phyloP scores from a whole-genome alignment of 768 basidiomycete species.

The Mycena crocata region DNA sequence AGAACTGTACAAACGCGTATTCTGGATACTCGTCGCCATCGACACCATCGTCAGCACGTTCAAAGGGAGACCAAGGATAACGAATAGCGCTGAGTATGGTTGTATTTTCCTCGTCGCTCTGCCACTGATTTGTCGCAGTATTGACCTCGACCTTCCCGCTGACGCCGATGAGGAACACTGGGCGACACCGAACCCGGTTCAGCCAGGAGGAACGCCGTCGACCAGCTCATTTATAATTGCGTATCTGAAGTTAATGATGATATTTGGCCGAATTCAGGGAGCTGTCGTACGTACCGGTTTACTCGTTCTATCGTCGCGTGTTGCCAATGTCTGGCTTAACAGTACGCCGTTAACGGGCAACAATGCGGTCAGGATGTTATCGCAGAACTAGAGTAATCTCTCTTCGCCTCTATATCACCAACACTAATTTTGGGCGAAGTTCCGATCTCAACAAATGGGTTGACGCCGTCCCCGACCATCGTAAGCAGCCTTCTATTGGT shows the following conservation, averaged over 20 bases:
- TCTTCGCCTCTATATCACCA: neutral
- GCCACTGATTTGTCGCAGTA: neutral
- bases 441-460: slow-evolving; percentile 23
- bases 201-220: slow-evolving; percentile 54
- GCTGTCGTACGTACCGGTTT: slow-evolving; percentile 2
- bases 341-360: slow-evolving; percentile 18
- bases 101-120: neutral
- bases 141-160: slow-evolving; percentile 19
- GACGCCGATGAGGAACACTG: slow-evolving; percentile 55
- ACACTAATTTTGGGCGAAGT: neutral
- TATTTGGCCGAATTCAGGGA: slow-evolving; percentile 18
- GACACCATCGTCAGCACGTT: slow-evolving; percentile 10
- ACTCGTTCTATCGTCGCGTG: too few relatives aligned
- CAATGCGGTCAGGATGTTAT: neutral
- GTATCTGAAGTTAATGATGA: slow-evolving; percentile 3
- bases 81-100: slow-evolving; percentile 9
- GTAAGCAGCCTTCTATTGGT: neutral
- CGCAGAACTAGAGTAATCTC: slow-evolving; percentile 16
- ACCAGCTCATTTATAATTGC: slow-evolving; percentile 35
- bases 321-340: neutral
- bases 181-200: slow-evolving; percentile 57
- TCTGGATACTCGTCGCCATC: neutral
- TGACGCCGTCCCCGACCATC: slow-evolving; percentile 6
- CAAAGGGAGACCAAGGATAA: slow-evolving; percentile 14
- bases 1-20: slow-evolving; percentile 17